These are phyloP conservation scores for Paraleonurus japonicus DNA, from an alignment of 257 asterid genomes.

Conservation along the genomic window DNA sequence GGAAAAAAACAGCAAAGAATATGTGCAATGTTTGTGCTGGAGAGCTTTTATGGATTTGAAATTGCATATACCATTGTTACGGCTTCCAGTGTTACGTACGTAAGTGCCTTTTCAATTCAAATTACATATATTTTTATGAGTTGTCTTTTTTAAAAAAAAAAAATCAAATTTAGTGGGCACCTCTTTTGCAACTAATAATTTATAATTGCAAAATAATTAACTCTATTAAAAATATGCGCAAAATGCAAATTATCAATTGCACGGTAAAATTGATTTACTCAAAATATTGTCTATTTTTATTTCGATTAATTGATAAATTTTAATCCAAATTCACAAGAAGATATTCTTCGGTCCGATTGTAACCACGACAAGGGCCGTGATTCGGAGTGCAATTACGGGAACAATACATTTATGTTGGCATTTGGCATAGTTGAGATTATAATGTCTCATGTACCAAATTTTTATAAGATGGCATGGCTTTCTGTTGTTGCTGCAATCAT, in stretches of 20 bases:
- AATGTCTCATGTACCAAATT: slow-evolving; percentile 73
- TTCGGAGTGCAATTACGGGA: slow-evolving; percentile 47
- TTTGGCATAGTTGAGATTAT: slow-evolving; percentile 55
- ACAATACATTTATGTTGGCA: slow-evolving; percentile 47
- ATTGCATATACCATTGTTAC: slow-evolving; percentile 66
- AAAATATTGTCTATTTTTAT: too few species aligned
- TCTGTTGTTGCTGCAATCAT: slow-evolving; percentile 67
- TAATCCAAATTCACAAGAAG: slow-evolving; percentile 14
- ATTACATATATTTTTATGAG: too few species aligned
- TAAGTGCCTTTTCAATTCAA: too few species aligned
- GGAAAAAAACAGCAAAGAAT: slow-evolving; percentile 38
- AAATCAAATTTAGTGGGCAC: too few species aligned
- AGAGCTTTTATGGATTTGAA: slow-evolving; percentile 55
- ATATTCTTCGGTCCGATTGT: slow-evolving; percentile 64
- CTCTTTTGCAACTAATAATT: background rate
- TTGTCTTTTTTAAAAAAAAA: too few species aligned
- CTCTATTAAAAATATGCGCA: too few species aligned
- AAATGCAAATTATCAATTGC: too few species aligned
- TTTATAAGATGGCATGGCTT: slow-evolving; percentile 64
- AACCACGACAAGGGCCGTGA: slow-evolving; percentile 59
- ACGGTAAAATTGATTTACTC: too few species aligned
- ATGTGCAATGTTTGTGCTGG: slow-evolving; percentile 45
- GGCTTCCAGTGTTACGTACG: slow-evolving; percentile 55
- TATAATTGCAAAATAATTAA: too few species aligned
- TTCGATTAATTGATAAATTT: too few species aligned